Conservation (phyloP, 768 basidiomycete species). For the Hericium alpestre region DNA sequence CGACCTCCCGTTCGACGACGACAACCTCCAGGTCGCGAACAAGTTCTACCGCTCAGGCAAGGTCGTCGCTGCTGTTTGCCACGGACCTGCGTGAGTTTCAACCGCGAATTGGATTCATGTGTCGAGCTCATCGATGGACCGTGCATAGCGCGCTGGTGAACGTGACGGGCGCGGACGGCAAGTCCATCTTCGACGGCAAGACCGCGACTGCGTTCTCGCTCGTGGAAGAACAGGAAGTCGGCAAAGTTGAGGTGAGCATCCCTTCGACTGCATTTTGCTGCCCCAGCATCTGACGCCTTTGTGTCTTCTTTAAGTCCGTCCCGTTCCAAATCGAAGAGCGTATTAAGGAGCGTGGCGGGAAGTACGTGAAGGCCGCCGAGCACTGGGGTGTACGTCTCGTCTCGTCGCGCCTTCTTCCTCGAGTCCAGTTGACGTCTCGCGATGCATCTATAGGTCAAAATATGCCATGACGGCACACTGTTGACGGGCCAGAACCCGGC, state of each 20-base stretch:
- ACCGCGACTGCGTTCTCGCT: constrained; percentile 62
- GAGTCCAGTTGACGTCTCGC: neutral
- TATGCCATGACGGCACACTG: constrained; percentile 48
- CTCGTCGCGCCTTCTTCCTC: neutral
- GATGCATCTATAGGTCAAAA: constrained; percentile 23
- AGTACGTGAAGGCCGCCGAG: constrained; percentile 45
- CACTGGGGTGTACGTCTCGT: constrained; percentile 42
- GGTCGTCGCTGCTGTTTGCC: constrained; percentile 65
- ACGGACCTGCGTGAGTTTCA: constrained; percentile 56
- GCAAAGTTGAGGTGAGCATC: constrained; percentile 32
- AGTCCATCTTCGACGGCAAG: constrained; percentile 55
- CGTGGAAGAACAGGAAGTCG: constrained; percentile 45
- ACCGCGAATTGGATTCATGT: neutral
- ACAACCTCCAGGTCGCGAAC: constrained; percentile 46
- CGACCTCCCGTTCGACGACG: constrained; percentile 50
- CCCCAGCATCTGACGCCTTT: neutral
- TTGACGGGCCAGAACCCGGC: constrained; percentile 71
- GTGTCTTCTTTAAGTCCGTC: constrained; percentile 27
- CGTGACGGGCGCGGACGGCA: constrained; percentile 41
- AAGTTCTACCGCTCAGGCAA: constrained; percentile 64
- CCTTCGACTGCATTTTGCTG: too few species aligned
- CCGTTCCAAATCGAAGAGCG: constrained; percentile 67
- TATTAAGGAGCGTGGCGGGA: constrained; percentile 54
- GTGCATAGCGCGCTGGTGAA: constrained; percentile 42
- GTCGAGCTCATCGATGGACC: neutral